Evolutionary conservation across 306 rosid species (phyloP).

Genomic region (Echinosophora koreensis): DNA sequence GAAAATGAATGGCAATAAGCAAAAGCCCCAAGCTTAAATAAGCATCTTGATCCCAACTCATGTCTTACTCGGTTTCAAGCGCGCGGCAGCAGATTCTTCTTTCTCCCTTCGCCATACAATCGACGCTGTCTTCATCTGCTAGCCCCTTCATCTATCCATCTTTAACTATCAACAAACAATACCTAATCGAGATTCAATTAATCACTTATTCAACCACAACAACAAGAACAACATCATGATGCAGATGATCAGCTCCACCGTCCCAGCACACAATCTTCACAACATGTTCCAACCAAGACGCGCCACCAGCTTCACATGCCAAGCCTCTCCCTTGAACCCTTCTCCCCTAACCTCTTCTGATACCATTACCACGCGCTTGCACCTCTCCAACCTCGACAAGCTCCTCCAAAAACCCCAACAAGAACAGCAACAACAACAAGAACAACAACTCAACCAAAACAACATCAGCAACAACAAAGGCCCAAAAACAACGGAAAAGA

Average conservation of each 20-base stretch:
- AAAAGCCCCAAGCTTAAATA: constrained; percentile 27
- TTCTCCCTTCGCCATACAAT: neutral
- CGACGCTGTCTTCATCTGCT: constrained; percentile 24
- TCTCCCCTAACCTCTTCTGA: constrained; percentile 33
- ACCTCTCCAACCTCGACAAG: constrained; percentile 78
- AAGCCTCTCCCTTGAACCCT: constrained; percentile 69
- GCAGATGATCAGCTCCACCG: constrained; percentile 63
- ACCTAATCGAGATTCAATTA: neutral
- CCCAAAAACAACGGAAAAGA: constrained; percentile 43
- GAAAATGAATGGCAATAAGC: constrained; percentile 27
- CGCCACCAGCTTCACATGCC: constrained; percentile 51
- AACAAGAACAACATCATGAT: constrained; percentile 35
- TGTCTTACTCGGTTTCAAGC: constrained; percentile 15
- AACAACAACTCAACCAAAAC: neutral
- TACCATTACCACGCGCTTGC: constrained; percentile 59
- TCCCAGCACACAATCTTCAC: constrained; percentile 61
- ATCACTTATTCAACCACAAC: neutral
- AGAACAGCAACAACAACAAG: neutral
- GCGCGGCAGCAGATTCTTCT: neutral
- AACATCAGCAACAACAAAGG: neutral
- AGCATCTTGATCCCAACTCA: neutral
- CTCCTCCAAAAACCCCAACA: constrained; percentile 61
- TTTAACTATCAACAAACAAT: no score
- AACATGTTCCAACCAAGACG: constrained; percentile 54
- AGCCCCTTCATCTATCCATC: neutral